Evolutionary conservation across 352 stramenopile genomes (phyloP).

Genomic region (Saprolegnia parasitica): DNA sequence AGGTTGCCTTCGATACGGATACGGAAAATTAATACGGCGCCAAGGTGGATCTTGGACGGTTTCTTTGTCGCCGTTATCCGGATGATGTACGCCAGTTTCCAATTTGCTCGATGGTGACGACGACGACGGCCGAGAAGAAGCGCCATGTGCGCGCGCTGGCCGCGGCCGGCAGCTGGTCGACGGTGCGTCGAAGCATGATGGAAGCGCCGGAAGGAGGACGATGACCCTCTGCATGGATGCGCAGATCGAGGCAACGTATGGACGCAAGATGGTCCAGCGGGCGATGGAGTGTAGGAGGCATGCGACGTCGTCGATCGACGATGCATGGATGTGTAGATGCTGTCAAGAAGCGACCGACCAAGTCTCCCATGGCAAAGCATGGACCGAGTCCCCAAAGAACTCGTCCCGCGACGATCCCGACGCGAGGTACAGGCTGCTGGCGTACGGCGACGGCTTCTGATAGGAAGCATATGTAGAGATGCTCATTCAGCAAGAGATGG

Average conservation of each 20-base stretch:
- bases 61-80: not conserved
- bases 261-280: conserved; percentile 63
- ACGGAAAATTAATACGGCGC: not conserved
- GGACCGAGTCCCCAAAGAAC: not conserved
- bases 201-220: not conserved
- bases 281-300: conserved; percentile 51
- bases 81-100: too few relatives aligned
- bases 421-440: not conserved
- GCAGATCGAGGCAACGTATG: conserved; percentile 61
- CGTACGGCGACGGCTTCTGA: not conserved
- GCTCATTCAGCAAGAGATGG: conserved; percentile 29
- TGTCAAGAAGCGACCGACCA: conserved; percentile 41
- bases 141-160: conserved; percentile 68
- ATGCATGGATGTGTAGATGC: conserved; percentile 36
- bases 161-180: conserved; percentile 41
- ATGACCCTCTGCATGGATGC: not conserved
- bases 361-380: conserved; percentile 16
- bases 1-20: too few relatives aligned
- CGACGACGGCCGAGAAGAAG: conserved; percentile 44
- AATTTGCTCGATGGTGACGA: conserved; percentile 16
- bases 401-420: not conserved
- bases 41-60: not conserved
- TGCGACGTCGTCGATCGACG: not conserved
- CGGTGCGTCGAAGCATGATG: conserved; percentile 35
- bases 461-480: conserved; percentile 24